These are phyloP conservation scores for Mrakiaceae sp. DNA, from an alignment of 1,284 basidiomycete genomes.

Conservation along the genomic window DNA sequence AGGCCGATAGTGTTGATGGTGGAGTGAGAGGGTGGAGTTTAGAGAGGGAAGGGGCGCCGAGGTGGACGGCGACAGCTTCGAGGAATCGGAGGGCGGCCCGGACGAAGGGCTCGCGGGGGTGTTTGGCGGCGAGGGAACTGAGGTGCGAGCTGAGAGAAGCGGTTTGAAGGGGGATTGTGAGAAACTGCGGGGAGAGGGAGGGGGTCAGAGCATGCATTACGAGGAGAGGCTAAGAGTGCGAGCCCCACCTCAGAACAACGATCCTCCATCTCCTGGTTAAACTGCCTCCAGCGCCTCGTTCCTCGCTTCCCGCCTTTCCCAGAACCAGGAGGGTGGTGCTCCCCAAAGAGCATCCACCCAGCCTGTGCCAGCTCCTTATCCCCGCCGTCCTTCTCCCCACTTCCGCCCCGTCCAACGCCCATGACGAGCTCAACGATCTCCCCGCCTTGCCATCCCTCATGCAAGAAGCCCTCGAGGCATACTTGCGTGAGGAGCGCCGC, in stretches of 20 bases:
- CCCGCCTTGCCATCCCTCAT: slow-evolving; percentile 60
- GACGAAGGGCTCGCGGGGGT: slow-evolving; percentile 66
- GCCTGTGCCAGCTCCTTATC: slow-evolving; percentile 44
- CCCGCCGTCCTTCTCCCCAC: neutral
- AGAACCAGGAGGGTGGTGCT: no score
- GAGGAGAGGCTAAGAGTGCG: neutral
- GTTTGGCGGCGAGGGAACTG: slow-evolving; percentile 64
- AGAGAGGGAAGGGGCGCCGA: neutral
- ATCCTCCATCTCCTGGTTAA: slow-evolving; percentile 53
- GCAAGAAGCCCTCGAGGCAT: slow-evolving; percentile 66
- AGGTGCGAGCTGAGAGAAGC: slow-evolving; percentile 64
- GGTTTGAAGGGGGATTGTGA: slow-evolving; percentile 53
- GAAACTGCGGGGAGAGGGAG: slow-evolving; percentile 44
- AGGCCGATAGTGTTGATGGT: slow-evolving; percentile 5
- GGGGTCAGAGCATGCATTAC: neutral
- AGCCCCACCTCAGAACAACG: slow-evolving; percentile 50
- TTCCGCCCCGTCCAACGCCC: slow-evolving; percentile 51
- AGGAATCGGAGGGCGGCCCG: slow-evolving; percentile 61
- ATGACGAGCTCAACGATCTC: slow-evolving; percentile 59
- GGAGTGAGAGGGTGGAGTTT: slow-evolving; percentile 4
- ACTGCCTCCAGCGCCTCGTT: slow-evolving; percentile 36
- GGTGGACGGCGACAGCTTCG: slow-evolving; percentile 48
- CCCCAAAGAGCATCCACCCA: slow-evolving; percentile 48
- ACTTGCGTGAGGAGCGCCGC: slow-evolving; percentile 62
- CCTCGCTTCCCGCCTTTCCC: neutral